Evolutionary conservation across 306 rosid species (phyloP).

Genomic region (Vachellia pachyceras): DNA sequence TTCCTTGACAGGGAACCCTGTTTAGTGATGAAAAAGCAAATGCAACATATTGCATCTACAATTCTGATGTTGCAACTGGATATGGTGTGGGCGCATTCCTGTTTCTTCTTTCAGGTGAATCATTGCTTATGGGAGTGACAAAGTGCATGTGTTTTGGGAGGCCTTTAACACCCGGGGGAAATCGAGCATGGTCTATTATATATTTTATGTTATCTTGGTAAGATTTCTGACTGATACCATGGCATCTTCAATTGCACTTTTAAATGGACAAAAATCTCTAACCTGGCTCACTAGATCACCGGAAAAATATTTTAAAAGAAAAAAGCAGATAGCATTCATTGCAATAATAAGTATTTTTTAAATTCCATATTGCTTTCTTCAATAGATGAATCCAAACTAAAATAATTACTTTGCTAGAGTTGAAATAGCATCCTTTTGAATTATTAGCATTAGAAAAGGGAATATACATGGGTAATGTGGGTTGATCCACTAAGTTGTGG

Average conservation of each 20-base stretch:
- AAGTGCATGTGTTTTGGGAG: conserved; percentile 79
- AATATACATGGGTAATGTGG: background rate
- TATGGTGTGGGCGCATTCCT: conserved; percentile 73
- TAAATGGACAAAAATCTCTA: background rate
- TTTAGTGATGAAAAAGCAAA: conserved; percentile 46
- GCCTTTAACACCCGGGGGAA: conserved; percentile 68
- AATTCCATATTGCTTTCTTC: background rate
- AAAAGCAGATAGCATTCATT: background rate
- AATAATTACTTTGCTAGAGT: background rate
- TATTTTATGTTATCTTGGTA: conserved; percentile 86
- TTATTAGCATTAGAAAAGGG: background rate
- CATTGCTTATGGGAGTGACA: conserved; percentile 72
- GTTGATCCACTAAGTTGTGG: background rate
- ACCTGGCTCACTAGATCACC: background rate
- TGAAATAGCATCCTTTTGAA: background rate
- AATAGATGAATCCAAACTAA: background rate
- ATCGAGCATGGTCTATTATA: conserved; percentile 92
- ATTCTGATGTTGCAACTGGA: conserved; percentile 90
- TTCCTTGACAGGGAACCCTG: conserved; percentile 65
- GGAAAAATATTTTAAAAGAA: background rate
- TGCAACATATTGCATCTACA: conserved; percentile 75
- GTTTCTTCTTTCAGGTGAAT: conserved; percentile 70
- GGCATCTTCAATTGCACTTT: background rate
- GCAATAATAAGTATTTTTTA: background rate
- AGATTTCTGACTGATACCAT: conserved; percentile 31